phyloP scores from a whole-genome alignment of 257 asterid genomes.

The Salvia miltiorrhiza region DNA sequence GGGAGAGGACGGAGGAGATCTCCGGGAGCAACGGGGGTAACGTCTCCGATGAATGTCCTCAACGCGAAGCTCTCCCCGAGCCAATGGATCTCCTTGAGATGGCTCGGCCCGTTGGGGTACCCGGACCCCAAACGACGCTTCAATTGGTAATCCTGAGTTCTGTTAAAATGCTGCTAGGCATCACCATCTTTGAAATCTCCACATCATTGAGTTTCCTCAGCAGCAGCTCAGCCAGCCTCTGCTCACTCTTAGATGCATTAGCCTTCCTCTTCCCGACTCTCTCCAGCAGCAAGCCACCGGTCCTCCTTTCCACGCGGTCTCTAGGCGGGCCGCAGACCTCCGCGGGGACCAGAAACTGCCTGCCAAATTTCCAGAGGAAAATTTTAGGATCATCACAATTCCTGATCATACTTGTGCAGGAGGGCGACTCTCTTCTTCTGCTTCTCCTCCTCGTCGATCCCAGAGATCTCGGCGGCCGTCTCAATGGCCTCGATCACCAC shows the following conservation, averaged over 20 bases:
- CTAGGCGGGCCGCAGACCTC: slow-evolving; percentile 55
- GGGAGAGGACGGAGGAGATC: slow-evolving; percentile 46
- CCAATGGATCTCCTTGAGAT: slow-evolving; percentile 85
- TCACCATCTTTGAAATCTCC: slow-evolving; percentile 29
- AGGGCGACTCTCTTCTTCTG: slow-evolving; percentile 47
- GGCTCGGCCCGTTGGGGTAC: slow-evolving; percentile 44
- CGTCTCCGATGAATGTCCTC: slow-evolving; percentile 64
- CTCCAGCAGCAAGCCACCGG: slow-evolving; percentile 53
- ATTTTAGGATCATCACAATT: slow-evolving; percentile 45
- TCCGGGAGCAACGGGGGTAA: slow-evolving; percentile 50
- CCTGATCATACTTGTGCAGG: slow-evolving; percentile 57
- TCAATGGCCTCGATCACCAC: slow-evolving; percentile 89
- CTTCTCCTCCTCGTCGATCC: slow-evolving; percentile 57
- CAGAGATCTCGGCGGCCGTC: slow-evolving; percentile 74
- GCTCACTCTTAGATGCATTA: slow-evolving; percentile 36
- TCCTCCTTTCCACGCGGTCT: slow-evolving; percentile 69
- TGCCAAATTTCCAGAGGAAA: slow-evolving; percentile 71
- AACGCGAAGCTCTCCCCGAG: slow-evolving; percentile 72
- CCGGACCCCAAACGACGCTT: slow-evolving; percentile 57
- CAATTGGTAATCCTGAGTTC: slow-evolving; percentile 59
- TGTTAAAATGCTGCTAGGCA: slow-evolving; percentile 41
- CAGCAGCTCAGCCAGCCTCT: slow-evolving; percentile 47
- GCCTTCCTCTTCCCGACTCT: slow-evolving; percentile 38
- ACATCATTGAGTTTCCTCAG: slow-evolving; percentile 40
- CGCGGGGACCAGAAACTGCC: slow-evolving; percentile 56